Percentiles rank a stretch among this genome's conserved stretches.
phyloP scores from a whole-genome alignment of 148 eudicot species.

The Agrostemma githago region DNA sequence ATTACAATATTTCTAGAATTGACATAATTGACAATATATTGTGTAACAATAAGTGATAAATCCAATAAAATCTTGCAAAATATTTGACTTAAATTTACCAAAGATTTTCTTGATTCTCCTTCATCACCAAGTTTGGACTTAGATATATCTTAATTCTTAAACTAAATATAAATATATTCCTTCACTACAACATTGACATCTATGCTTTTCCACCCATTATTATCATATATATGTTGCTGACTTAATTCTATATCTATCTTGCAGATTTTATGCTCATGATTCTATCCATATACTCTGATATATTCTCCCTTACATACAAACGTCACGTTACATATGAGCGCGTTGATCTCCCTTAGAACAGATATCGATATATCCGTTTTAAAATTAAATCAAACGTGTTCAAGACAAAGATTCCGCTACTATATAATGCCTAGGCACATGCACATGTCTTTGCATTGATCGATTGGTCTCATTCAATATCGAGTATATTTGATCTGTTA shows the following conservation, averaged over 20 bases:
- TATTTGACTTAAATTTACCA: neutral
- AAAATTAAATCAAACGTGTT: no score
- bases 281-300: no score
- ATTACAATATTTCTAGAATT: neutral
- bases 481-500: neutral
- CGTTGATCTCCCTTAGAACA: no score
- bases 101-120: constrained; percentile 15
- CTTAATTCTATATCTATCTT: neutral
- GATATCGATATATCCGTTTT: no score
- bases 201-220: constrained; percentile 10
- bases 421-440: no score
- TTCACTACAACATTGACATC: neutral
- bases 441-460: no score
- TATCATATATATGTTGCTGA: neutral
- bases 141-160: neutral
- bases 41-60: neutral
- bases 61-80: constrained; percentile 9
- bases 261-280: neutral
- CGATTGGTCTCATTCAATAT: neutral
- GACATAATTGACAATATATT: neutral
- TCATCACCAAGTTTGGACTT: constrained; percentile 9
- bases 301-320: no score
- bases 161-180: neutral
- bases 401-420: no score
- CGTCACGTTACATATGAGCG: no score